phyloP scores from a whole-genome alignment of 2,329 filamentous ascomycete species.

The Didymella pomorum region DNA sequence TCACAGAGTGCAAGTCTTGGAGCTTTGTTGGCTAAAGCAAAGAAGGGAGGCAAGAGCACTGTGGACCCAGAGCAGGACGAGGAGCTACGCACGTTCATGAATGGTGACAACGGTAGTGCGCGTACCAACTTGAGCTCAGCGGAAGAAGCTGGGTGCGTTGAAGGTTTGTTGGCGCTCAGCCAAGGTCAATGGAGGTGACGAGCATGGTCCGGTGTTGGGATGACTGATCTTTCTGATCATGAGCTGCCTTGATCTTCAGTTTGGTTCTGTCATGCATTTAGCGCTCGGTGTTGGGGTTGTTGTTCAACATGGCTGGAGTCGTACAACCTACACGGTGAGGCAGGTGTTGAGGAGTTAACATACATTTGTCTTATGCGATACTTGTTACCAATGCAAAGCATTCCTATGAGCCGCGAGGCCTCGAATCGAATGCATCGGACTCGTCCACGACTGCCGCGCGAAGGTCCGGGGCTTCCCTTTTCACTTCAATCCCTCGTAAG shows the following conservation, averaged over 20 bases:
- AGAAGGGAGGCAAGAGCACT: slow-evolving; percentile 41
- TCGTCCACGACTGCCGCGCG: background rate
- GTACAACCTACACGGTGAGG: slow-evolving; percentile 2
- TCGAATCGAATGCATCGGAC: background rate
- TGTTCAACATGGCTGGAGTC: slow-evolving; percentile 10
- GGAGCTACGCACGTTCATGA: slow-evolving; percentile 79
- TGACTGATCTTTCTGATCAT: background rate
- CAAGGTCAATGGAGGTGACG: slow-evolving; percentile 81
- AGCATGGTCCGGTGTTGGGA: background rate
- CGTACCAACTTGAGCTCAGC: slow-evolving; percentile 61
- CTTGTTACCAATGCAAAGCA: slow-evolving; percentile 5
- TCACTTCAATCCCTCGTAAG: background rate
- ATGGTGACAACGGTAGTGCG: slow-evolving; percentile 63
- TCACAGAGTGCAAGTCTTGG: slow-evolving; percentile 51
- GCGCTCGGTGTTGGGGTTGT: slow-evolving; percentile 19
- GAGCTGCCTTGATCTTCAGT: background rate
- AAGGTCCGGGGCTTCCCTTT: background rate
- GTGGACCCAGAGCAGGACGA: slow-evolving; percentile 61
- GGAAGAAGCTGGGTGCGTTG: slow-evolving; percentile 84
- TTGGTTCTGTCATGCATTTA: slow-evolving; percentile 21
- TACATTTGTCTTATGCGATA: slow-evolving; percentile 1
- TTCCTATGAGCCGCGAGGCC: background rate
- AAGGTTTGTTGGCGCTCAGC: slow-evolving; percentile 85
- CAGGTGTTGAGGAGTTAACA: slow-evolving; percentile 12
- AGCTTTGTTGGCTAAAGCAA: slow-evolving; percentile 46